Evolutionary conservation across 495 filamentous ascomycete species (phyloP).

Genomic region (Peziza echinospora): DNA sequence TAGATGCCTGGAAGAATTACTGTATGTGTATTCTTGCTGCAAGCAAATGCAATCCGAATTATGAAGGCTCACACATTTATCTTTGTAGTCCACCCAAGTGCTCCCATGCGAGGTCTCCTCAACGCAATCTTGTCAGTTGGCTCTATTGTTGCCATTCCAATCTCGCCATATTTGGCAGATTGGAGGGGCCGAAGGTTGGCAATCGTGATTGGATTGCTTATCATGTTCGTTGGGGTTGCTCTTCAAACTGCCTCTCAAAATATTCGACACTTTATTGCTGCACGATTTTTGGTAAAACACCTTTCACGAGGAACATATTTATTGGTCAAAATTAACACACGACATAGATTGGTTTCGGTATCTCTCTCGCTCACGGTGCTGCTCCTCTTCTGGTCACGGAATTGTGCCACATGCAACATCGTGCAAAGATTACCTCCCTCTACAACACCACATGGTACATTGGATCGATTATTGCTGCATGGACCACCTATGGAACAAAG

Average conservation of each 20-base stretch:
- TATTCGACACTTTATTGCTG: conserved; percentile 22
- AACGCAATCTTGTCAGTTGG: conserved; percentile 49
- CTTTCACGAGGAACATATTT: conserved; percentile 11
- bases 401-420: conserved; percentile 43
- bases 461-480: conserved; percentile 30
- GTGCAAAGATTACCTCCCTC: conserved; percentile 40
- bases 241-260: conserved; percentile 31
- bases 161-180: conserved; percentile 42
- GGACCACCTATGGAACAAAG: conserved; percentile 31
- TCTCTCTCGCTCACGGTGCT: conserved; percentile 36
- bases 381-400: conserved; percentile 44
- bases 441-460: conserved; percentile 47
- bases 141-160: conserved; percentile 38
- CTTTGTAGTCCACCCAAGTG: conserved; percentile 23
- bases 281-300: conserved; percentile 14
- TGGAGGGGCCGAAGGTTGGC: conserved; percentile 37
- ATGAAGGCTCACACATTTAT: not conserved
- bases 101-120: conserved; percentile 37
- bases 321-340: conserved; percentile 20
- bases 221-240: conserved; percentile 41
- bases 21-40: conserved; percentile 13
- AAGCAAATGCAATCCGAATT: not conserved
- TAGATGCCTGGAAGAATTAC: conserved; percentile 25
- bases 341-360: conserved; percentile 34
- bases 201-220: conserved; percentile 37